Evolutionary conservation across 2,329 filamentous ascomycete genomes (phyloP).

Genomic region (Grosmannia huntii): DNA sequence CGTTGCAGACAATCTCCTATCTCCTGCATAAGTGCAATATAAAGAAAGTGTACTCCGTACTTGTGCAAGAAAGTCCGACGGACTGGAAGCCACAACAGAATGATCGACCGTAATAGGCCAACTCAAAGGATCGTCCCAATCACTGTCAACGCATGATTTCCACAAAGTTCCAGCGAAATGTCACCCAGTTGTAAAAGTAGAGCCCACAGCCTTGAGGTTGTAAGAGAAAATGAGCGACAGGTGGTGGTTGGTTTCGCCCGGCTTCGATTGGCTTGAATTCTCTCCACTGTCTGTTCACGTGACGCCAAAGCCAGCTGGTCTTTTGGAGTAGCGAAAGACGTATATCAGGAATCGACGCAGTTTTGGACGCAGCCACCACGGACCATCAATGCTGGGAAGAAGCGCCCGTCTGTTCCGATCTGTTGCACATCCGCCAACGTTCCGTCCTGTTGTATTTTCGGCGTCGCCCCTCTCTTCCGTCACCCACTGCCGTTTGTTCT

Average conservation of each 20-base stretch:
- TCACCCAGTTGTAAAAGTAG: no score
- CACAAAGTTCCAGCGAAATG: background rate
- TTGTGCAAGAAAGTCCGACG: no score
- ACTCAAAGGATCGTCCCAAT: background rate
- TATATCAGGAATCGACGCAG: background rate
- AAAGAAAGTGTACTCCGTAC: no score
- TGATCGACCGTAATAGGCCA: no score
- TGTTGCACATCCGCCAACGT: background rate
- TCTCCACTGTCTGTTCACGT: background rate
- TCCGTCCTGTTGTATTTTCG: background rate
- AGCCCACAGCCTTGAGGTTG: background rate
- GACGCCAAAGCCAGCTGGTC: background rate
- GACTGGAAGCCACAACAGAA: no score
- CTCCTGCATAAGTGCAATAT: no score
- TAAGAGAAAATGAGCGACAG: no score
- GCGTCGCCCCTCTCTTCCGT: background rate
- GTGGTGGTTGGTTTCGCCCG: no score
- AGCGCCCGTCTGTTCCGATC: background rate
- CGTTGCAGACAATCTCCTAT: no score
- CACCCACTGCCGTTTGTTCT: constrained; percentile 4
- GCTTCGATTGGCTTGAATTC: no score
- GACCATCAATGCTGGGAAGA: background rate
- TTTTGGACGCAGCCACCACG: background rate
- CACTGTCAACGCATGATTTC: background rate
- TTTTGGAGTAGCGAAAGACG: background rate